phyloP scores from a whole-genome alignment of 176 grass and related monocot genomes.

The Chrysopogon serrulatus region DNA sequence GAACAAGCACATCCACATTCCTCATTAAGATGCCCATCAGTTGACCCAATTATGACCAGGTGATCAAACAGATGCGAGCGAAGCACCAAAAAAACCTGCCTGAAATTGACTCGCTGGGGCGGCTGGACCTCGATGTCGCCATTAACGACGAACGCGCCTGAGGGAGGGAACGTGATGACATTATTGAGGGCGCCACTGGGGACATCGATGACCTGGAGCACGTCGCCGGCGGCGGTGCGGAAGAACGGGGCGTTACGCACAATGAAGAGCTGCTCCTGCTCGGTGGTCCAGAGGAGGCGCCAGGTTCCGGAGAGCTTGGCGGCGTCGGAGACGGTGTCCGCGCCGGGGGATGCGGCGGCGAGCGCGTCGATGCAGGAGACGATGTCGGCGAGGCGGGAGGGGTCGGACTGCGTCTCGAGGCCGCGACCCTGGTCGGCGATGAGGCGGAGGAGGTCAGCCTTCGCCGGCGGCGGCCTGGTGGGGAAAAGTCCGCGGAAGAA shows the following conservation, averaged over 20 bases:
- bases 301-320: constrained; percentile 67
- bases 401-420: constrained; percentile 62
- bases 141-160: constrained; percentile 72
- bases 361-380: constrained; percentile 68
- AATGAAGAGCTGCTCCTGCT: constrained; percentile 97
- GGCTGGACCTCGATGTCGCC: constrained; percentile 61
- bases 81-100: constrained; percentile 7
- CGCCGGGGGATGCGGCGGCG: constrained; percentile 17
- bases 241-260: constrained; percentile 68
- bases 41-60: not conserved
- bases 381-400: constrained; percentile 65
- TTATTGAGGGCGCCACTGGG: constrained; percentile 56
- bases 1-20: not conserved
- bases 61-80: not conserved
- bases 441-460: constrained; percentile 67
- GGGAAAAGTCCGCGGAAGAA: constrained; percentile 43
- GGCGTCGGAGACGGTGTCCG: constrained; percentile 48
- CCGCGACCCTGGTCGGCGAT: constrained; percentile 77
- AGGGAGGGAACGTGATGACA: constrained; percentile 89
- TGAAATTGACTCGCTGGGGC: constrained; percentile 92
- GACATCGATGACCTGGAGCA: constrained; percentile 90
- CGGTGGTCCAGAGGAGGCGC: constrained; percentile 93
- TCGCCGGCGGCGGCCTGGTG: constrained; percentile 37
- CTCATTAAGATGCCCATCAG: not conserved
- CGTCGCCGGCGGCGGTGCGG: constrained; percentile 79